phyloP scores from a whole-genome alignment of 2,329 filamentous ascomycete genomes.

The Penicillium rolfsii region DNA sequence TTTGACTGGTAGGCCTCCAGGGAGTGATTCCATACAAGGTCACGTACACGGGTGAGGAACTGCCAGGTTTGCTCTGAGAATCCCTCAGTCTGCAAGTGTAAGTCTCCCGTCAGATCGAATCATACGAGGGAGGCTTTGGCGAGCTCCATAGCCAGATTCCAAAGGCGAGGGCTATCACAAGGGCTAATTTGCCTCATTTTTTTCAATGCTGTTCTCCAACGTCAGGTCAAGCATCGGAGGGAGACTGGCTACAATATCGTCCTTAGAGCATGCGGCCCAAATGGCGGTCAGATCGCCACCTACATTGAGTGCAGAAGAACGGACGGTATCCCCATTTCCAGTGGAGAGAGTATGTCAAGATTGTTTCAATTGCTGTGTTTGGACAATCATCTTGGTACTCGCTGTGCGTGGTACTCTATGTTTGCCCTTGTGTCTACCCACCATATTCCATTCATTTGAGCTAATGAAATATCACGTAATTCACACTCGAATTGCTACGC shows the following conservation, averaged over 20 bases:
- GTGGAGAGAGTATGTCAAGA: neutral
- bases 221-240: neutral
- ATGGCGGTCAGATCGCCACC: neutral
- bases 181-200: neutral
- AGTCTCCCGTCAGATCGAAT: neutral
- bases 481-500: neutral
- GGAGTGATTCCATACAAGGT: neutral
- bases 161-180: neutral
- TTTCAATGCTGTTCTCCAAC: neutral
- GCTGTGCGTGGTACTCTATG: neutral
- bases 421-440: neutral
- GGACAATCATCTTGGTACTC: neutral
- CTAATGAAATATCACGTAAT: neutral
- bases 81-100: neutral
- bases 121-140: neutral
- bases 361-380: neutral
- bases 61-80: neutral
- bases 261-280: neutral
- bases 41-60: neutral
- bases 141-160: neutral
- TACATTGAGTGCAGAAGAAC: neutral
- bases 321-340: neutral
- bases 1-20: neutral
- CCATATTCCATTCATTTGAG: accelerated
- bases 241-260: neutral